A percentile compares a stretch with the other conserved stretches of the same genome.
phyloP scores from a whole-genome alignment of 2,329 filamentous ascomycete genomes.

The Aspergillus awamori region DNA sequence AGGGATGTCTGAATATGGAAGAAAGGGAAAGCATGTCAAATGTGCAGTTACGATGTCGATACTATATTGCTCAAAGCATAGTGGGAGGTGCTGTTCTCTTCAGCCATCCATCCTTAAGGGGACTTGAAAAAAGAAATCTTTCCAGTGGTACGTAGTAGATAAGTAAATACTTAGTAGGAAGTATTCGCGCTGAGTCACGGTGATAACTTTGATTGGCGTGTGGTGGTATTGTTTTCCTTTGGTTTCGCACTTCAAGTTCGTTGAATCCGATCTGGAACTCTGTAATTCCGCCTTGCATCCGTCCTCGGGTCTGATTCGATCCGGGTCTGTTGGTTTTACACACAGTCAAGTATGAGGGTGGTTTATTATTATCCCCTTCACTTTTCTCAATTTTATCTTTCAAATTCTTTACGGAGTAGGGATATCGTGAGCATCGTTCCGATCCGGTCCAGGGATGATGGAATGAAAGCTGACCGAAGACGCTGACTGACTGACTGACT shows the following conservation, averaged over 20 bases:
- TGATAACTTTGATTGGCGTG: slow-evolving; percentile 16
- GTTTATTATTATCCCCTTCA: neutral
- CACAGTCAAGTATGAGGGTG: no score
- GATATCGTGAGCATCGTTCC: neutral
- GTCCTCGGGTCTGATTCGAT: slow-evolving; percentile 14
- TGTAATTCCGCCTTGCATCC: slow-evolving; percentile 15
- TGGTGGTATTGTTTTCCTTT: neutral
- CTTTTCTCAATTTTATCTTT: neutral
- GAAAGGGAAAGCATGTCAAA: neutral
- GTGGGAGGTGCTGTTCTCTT: neutral
- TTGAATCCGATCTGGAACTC: neutral
- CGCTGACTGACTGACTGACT: neutral
- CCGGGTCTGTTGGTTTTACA: slow-evolving; percentile 3
- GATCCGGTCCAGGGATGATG: neutral
- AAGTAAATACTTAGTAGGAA: neutral
- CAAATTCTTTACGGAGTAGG: neutral
- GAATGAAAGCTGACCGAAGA: neutral
- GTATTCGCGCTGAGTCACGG: slow-evolving; percentile 16
- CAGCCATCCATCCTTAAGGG: no score
- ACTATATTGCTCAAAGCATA: neutral
- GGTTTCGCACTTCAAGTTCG: no score
- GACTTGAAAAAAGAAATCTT: neutral
- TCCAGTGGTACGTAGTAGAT: no score
- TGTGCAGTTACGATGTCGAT: slow-evolving; percentile 15
- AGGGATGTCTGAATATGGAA: slow-evolving; percentile 5